Evolutionary conservation across 257 asterid genomes (phyloP), one percentile per base, ranked within the genome.

Genomic region (Solanum sejunctum): DNA sequence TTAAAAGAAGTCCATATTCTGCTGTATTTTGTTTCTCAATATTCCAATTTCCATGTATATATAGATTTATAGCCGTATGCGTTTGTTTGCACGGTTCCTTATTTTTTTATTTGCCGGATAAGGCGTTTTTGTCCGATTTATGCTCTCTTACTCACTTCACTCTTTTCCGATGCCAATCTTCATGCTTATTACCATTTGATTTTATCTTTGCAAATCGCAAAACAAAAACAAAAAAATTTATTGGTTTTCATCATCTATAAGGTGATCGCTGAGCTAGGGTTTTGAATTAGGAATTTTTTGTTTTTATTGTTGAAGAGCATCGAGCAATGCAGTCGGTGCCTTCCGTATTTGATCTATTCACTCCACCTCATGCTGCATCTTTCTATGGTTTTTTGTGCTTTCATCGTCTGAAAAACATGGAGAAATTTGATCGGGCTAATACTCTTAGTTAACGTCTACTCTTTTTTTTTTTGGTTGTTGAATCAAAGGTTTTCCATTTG

Each of bases 321-420:
- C 95, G 95, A 88, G 89, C 91, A 63, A 92, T 91, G 95, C 89
- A 90, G 86, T 90, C 92, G 95, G 90, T 92, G 95, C 95, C 89
- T 89, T 89, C 90, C 17, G 84, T 26, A 77, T 85, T 82, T 43
- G 77, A 86, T 18, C 80, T 90, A 49, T 84, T 88, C 83, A 81
- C 90, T 84, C 92, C 86, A 86, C 88, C 47, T 18, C 73, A 66
- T 15, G 87, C 85, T 66, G 80, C 86, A 70, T 89, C 88, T 80
- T 92, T 90, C 92, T 88, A 89, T 87, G 92, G 89, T 86, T 93
- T 92, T 45, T 88, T 89, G 49, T 91, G 87, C 84, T 92, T 84
- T 86, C 91, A 93, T 89, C 95, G 95, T 57, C 90, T 89, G 88
- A 93, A 93, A 87, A 92, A 88, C 85, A 91, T 91, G 66, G 89